Base-by-base conservation (phyloP, 2,329 filamentous ascomycete genomes). In the Fusarium mundagurra region DNA sequence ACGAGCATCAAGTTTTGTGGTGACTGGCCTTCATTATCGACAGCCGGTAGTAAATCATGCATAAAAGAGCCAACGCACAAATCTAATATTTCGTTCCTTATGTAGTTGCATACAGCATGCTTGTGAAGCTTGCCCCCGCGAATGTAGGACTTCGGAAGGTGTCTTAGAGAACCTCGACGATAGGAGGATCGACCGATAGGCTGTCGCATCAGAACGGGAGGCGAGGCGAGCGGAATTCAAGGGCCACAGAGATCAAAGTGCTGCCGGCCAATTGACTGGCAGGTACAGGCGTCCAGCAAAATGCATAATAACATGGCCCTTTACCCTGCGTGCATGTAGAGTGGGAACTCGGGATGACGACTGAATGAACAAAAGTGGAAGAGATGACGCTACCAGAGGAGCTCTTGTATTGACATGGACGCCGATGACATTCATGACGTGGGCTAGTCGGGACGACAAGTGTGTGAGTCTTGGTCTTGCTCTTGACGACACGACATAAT, bases 131-230 rank as follows among this genome's bases (percentile, higher is more conserved):
- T 8, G 43, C n/a, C n/a, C n/a, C n/a, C n/a, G n/a, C n/a, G n/a
- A n/a, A n/a, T n/a, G n/a, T n/a, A n/a, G n/a, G n/a, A n/a, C n/a
- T n/a, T n/a, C n/a, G n/a, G n/a, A n/a, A n/a, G n/a, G n/a, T n/a
- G n/a, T n/a, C n/a, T n/a, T n/a, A n/a, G n/a, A n/a, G n/a, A n/a
- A n/a, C n/a, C n/a, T n/a, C n/a, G n/a, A n/a, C n/a, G n/a, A n/a
- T n/a, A n/a, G n/a, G n/a, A n/a, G 0, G 7, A 13, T 44, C 17
- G n/a, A 11, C 43, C 11, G 16, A 0, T 10, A 44, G n/a, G 11
- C 11, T 44, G n/a, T 13, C 17, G n/a, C 5, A 29, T 47, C 18
- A 10, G 29, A 18, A 47, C 20, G 18, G 1, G 24, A 14, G 1
- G 44, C 12, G 5, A 47, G 24, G 5, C 18, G 24, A 20, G 12